Percentiles rank a stretch among this genome's conserved stretches.
These are phyloP conservation scores for Thinopyrum elongatum DNA, from an alignment of 176 grass and related monocot genomes.

Conservation along the genomic window DNA sequence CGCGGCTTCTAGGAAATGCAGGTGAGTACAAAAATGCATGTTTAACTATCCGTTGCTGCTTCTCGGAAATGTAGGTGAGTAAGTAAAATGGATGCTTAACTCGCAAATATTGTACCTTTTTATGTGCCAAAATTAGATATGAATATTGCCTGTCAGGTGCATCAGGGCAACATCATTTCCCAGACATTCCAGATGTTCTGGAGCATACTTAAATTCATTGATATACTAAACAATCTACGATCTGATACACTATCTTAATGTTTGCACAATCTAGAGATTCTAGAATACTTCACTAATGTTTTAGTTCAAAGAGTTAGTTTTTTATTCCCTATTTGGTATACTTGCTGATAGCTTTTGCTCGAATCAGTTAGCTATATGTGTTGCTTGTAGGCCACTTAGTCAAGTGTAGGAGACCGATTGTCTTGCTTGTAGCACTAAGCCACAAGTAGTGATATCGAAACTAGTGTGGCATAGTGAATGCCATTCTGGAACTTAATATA, in stretches of 20 bases:
- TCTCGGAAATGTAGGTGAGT: slow-evolving; percentile 57
- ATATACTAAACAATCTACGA: not conserved
- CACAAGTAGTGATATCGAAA: not conserved
- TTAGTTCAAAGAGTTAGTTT: not conserved
- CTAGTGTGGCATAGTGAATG: not conserved
- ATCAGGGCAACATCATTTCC: not conserved
- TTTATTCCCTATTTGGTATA: not conserved
- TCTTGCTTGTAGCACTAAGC: slow-evolving; percentile 5
- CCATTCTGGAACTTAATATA: not conserved
- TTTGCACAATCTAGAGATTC: not conserved
- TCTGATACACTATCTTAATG: slow-evolving; percentile 14
- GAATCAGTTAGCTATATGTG: not conserved
- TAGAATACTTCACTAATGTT: not conserved
- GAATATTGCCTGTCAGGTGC: not conserved
- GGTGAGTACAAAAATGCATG: slow-evolving; percentile 43
- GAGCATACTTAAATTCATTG: not conserved
- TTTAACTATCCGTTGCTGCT: slow-evolving; percentile 42
- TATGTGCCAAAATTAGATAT: not conserved
- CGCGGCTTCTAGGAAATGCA: slow-evolving; percentile 83
- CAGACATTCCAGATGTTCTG: not conserved
- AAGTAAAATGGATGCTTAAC: slow-evolving; percentile 15
- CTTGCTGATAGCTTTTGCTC: not conserved
- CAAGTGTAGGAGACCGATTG: not conserved
- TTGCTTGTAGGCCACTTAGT: not conserved
- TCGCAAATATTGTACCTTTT: not conserved